Evolutionary conservation across 2,329 filamentous ascomycete genomes (phyloP), one percentile per base, ranked within the genome.

Genomic region (Fusarium robinianum): DNA sequence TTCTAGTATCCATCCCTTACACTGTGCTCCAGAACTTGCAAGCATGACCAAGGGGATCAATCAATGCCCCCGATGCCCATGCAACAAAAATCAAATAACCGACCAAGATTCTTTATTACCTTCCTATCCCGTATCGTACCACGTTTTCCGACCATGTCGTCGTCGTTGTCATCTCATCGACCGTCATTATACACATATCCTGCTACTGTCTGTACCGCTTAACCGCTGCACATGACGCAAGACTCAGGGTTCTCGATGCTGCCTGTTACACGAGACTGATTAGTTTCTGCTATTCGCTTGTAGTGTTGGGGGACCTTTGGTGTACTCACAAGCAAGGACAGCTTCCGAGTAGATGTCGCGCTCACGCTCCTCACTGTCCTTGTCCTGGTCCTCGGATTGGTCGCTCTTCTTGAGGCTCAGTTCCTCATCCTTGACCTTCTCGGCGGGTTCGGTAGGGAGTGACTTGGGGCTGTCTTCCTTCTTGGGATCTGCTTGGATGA

Each of bases 151-250:
- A 56, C 50, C 62, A 51, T 63, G 46, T 49, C 53, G 45, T 49
- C 53, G 45, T 64, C 53, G 48, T 67, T 43, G 45, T 57, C 50
- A 53, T 61, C 61, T 67, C 61, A 52, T 65, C 55, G 57, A 49
- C 53, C 31, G 45, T 67, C 62, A 55, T 66, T 42, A 63, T 57
- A 61, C 50, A 62, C 47, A 41, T 41, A n/a, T 42, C 37, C 35
- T 43, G 24, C 17, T 17, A 31, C 38, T 38, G 41, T 16, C 14
- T 10, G 16, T 34, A 7, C 17, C 23, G 24, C 63, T 70, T 80
- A 97, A 76, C 91, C 92, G 72, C 89, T 95, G 84, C 94, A 99
- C 94, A 99, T 97, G 55, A 96, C 68, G 68, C 94, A 99, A 33
- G 86, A 79, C 68, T 99, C 94, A 60, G 87, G 90, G 76, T 97